phyloP scores from a whole-genome alignment of 371 early-diverging fungal genomes.

The Batrachochytrium dendrobatidis region DNA sequence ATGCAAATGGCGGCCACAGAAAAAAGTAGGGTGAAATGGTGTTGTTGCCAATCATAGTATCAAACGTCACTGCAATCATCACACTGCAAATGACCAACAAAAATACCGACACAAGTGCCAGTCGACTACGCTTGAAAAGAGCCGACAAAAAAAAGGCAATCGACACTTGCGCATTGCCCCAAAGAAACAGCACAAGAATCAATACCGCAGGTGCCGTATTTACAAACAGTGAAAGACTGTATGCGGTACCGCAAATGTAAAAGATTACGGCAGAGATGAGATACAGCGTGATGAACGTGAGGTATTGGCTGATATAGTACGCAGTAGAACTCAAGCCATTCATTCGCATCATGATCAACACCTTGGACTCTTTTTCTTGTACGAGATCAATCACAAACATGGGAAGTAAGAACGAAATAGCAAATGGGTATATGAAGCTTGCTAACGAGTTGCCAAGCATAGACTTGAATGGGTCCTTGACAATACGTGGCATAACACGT shows the following conservation, averaged over 20 bases:
- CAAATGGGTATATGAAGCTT: constrained; percentile 76
- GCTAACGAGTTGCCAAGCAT: constrained; percentile 52
- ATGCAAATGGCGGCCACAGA: constrained; percentile 70
- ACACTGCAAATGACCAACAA: constrained; percentile 54
- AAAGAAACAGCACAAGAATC: constrained; percentile 53
- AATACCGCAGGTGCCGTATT: constrained; percentile 45
- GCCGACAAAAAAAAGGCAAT: constrained; percentile 56
- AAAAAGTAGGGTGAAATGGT: constrained; percentile 38
- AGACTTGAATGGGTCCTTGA: constrained; percentile 45
- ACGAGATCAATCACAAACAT: constrained; percentile 63
- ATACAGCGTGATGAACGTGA: constrained; percentile 57
- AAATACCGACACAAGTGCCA: constrained; percentile 50
- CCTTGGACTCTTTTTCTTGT: constrained; percentile 63
- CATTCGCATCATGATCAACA: constrained; percentile 67
- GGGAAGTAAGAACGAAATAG: constrained; percentile 62
- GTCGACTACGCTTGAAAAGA: constrained; percentile 50
- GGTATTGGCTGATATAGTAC: constrained; percentile 48
- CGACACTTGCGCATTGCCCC: constrained; percentile 57
- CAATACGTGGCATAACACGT: constrained; percentile 46
- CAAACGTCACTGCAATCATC: constrained; percentile 45
- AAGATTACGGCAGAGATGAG: constrained; percentile 51
- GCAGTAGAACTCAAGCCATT: constrained; percentile 55
- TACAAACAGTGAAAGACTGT: constrained; percentile 55
- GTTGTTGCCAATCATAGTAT: constrained; percentile 10
- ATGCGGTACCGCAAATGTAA: constrained; percentile 43